These are phyloP conservation scores for Periconia digitata DNA, from an alignment of 2,329 filamentous ascomycete genomes.

Conservation along the genomic window DNA sequence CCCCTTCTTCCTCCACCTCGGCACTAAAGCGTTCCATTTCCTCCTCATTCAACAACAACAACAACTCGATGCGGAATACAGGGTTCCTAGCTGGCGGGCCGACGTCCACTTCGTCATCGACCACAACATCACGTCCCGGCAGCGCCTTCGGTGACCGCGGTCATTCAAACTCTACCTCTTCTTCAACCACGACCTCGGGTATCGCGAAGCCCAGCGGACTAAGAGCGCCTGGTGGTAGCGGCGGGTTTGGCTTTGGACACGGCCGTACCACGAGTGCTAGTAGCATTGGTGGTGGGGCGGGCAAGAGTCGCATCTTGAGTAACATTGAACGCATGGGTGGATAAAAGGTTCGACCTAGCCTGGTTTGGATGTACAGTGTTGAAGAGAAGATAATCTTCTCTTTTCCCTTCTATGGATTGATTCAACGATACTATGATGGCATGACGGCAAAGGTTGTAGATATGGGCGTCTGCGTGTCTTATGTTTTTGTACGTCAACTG, in stretches of 20 bases:
- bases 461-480: too few relatives aligned
- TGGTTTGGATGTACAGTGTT: too few relatives aligned
- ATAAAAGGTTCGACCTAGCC: background rate
- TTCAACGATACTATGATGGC: too few relatives aligned
- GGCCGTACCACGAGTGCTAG: conserved; percentile 38
- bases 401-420: too few relatives aligned
- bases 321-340: conserved; percentile 88
- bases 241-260: conserved; percentile 39
- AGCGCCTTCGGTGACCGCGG: conserved; percentile 25
- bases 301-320: conserved; percentile 74
- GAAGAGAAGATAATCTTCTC: too few relatives aligned
- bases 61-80: conserved; percentile 26
- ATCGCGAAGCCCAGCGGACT: conserved; percentile 58
- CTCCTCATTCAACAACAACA: conserved; percentile 12
- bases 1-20: conserved; percentile 12
- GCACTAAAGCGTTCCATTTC: conserved; percentile 10
- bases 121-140: conserved; percentile 17
- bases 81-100: conserved; percentile 33
- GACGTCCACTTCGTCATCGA: conserved; percentile 3
- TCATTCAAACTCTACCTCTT: conserved; percentile 6
- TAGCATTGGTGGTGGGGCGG: conserved; percentile 10
- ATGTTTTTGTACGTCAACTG: too few relatives aligned
- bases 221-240: conserved; percentile 53
- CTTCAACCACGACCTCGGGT: conserved; percentile 13
- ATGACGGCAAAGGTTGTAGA: too few relatives aligned